These are phyloP conservation scores for Podospora sp. DNA, from an alignment of 495 filamentous ascomycete genomes.

Conservation along the genomic window DNA sequence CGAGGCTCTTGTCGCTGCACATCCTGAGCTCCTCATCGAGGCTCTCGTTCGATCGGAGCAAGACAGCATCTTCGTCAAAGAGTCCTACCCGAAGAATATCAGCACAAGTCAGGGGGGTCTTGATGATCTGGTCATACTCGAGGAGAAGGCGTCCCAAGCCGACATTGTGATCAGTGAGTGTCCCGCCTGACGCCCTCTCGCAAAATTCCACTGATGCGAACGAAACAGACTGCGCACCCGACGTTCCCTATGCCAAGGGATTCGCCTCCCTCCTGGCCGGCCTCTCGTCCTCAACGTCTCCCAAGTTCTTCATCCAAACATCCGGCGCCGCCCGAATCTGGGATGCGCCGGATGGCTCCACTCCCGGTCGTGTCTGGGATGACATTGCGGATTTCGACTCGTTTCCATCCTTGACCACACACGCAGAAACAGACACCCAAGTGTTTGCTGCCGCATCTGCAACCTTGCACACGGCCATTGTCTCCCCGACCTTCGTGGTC, in stretches of 20 bases:
- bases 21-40: slow-evolving; percentile 9
- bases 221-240: slow-evolving; percentile 23
- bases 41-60: slow-evolving; percentile 20
- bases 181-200: too few relatives aligned
- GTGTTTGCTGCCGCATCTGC: slow-evolving; percentile 1
- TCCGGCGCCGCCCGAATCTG: slow-evolving; percentile 25
- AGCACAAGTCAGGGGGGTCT: background rate
- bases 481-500: slow-evolving; percentile 22
- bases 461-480: slow-evolving; percentile 19
- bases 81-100: background rate
- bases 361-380: slow-evolving; percentile 16
- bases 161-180: slow-evolving; percentile 19
- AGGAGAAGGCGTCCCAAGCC: slow-evolving; percentile 13
- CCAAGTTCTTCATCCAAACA: slow-evolving; percentile 24
- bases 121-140: background rate
- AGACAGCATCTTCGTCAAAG: slow-evolving; percentile 13
- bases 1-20: background rate
- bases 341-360: slow-evolving; percentile 1
- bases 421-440: slow-evolving; percentile 12
- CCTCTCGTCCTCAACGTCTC: slow-evolving; percentile 13
- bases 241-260: slow-evolving; percentile 3
- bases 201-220: background rate
- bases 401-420: slow-evolving; percentile 14
- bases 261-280: slow-evolving; percentile 16
- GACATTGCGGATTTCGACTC: slow-evolving; percentile 21